Base-by-base conservation (phyloP, 1,284 basidiomycete species). In the Porogramme epimiltina region DNA sequence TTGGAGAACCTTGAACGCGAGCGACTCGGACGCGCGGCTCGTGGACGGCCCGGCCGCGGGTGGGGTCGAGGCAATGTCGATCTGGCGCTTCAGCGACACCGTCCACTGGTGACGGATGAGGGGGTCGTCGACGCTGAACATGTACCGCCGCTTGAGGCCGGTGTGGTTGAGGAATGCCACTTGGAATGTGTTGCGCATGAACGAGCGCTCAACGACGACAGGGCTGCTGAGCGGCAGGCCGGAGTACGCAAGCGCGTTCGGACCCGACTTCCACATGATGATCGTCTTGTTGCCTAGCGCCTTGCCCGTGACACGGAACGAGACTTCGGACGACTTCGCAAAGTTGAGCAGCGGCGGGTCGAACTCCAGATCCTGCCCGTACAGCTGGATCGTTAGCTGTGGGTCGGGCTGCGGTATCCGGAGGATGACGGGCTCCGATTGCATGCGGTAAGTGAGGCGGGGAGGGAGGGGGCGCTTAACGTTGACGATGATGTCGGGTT, bases 151-250 rank as follows among this genome's bases (percentile, higher is more conserved):
- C 68, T 88, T 89, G 50, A 74, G 59, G 23, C 85, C 84, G 16
- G 75, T 68, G 59, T 89, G 86, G 59, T 89, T 88, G 39, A 81
- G 62, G 71, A 97, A 97, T 3, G 91, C 85, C 20, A 97, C 72
- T 66, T 95, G 91, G 76, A 97, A 47, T 0, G 93, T 95, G 66
- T 95, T 89, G 45, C 87, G 84, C 94, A 97, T 96, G 73, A 95
- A 95, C 0, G 89, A 86, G 22, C 94, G 84, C 68, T 97, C 95
- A 52, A 97, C 85, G 23, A 81, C 77, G 59, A 98, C 76, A 8
- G 84, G 77, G 55, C 81, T 85, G 63, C 85, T 90, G 47, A 89
- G 75, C 16, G 93, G 89, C 24, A 98, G 72, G 18, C 88, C 87
- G 0, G 82, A 75, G 67, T 97, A 98, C 43, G 83, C 77, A 36